Percentiles rank a stretch among this genome's conserved stretches.
These are phyloP conservation scores for Cercospora zeina DNA, from an alignment of 2,329 filamentous ascomycete species.

Conservation along the genomic window DNA sequence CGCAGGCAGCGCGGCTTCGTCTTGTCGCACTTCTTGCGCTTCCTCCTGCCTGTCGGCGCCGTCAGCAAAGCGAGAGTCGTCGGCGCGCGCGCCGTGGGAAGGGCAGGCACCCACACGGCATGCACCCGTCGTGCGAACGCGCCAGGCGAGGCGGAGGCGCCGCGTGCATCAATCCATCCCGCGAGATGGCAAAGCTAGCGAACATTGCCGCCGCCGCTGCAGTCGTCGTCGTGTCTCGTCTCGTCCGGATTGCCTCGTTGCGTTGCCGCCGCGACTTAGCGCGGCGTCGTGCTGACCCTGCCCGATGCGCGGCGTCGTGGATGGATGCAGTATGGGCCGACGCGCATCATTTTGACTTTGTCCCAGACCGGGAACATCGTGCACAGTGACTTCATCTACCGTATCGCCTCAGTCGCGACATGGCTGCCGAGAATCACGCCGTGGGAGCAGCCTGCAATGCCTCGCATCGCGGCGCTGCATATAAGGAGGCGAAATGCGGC, in stretches of 20 bases:
- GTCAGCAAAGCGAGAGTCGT: conserved; percentile 5
- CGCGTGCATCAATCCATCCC: conserved; percentile 18
- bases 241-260: conserved; percentile 4
- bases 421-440: conserved; percentile 25
- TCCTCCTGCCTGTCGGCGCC: conserved; percentile 23
- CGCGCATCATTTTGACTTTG: neutral
- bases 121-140: conserved; percentile 19
- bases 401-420: conserved; percentile 32
- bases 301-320: neutral
- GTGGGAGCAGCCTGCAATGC: conserved; percentile 28
- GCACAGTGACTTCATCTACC: conserved; percentile 31
- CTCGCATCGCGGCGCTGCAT: conserved; percentile 18
- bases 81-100: no score
- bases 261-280: conserved; percentile 6
- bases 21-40: conserved; percentile 31
- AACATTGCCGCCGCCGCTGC: conserved; percentile 23
- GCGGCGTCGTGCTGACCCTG: conserved; percentile 1
- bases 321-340: no score
- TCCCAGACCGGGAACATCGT: no score
- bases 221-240: neutral
- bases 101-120: conserved; percentile 30
- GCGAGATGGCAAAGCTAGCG: conserved; percentile 22
- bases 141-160: conserved; percentile 15
- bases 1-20: conserved; percentile 23
- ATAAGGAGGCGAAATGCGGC: no score